Conservation (phyloP, 2,329 filamentous ascomycete genomes). For the Lecanicillium sp. region DNA sequence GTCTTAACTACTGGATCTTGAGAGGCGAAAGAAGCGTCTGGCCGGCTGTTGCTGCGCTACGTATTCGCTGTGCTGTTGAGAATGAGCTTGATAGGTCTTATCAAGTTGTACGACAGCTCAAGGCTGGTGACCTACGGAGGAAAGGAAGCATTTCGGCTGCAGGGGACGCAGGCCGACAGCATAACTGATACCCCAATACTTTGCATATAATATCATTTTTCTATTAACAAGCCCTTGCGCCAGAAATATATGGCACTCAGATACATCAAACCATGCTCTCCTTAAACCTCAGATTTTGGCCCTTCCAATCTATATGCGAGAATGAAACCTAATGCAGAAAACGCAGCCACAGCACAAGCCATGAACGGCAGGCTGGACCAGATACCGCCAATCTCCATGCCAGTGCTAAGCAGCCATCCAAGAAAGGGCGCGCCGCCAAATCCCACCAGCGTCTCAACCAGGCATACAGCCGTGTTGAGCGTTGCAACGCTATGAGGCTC, state of each 20-base stretch:
- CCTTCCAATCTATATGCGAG: too few species aligned
- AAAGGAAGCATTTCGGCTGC: conserved; percentile 35
- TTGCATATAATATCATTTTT: not conserved
- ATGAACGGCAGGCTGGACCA: conserved; percentile 47
- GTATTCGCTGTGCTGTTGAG: conserved; percentile 77
- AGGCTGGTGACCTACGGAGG: conserved; percentile 44
- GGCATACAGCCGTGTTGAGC: conserved; percentile 45
- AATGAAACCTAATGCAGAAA: too few species aligned
- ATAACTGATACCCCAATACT: conserved; percentile 9
- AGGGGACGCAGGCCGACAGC: conserved; percentile 10
- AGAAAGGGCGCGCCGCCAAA: conserved; percentile 41
- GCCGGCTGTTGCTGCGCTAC: conserved; percentile 78
- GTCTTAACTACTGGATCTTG: conserved; percentile 77
- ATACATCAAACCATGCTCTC: too few species aligned
- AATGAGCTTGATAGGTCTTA: conserved; percentile 83
- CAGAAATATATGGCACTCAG: too few species aligned
- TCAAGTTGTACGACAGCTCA: conserved; percentile 64
- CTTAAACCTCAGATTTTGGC: too few species aligned
- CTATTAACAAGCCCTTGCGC: not conserved
- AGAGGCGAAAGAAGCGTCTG: conserved; percentile 84
- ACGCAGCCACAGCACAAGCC: too few species aligned
- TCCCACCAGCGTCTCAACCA: conserved; percentile 43
- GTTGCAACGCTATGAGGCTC: conserved; percentile 47
- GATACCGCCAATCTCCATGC: conserved; percentile 37
- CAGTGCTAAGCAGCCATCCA: conserved; percentile 39